These are phyloP conservation scores for Trichoderma hamatum DNA, from an alignment of 2,329 filamentous ascomycete genomes.

Conservation along the genomic window DNA sequence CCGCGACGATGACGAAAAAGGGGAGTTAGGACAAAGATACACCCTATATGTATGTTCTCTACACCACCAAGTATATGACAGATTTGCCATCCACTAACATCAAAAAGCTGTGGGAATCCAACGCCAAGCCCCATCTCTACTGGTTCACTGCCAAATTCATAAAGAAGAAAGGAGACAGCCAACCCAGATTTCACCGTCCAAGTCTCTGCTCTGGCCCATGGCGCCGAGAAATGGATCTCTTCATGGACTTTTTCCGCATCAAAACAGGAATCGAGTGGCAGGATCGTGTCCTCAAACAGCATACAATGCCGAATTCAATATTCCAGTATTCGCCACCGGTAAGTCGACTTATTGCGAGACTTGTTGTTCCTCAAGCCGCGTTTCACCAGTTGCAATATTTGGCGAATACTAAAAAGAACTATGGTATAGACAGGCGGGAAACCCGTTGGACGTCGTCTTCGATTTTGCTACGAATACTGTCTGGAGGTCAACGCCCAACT, in stretches of 20 bases:
- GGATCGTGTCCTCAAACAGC: slow-evolving; percentile 48
- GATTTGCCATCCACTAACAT: neutral
- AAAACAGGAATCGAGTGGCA: slow-evolving; percentile 64
- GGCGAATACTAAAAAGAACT: neutral
- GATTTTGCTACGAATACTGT: slow-evolving; percentile 41
- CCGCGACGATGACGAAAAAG: slow-evolving; percentile 50
- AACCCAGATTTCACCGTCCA: slow-evolving; percentile 44
- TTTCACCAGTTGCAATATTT: neutral
- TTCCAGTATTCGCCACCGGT: slow-evolving; percentile 56
- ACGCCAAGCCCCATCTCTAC: slow-evolving; percentile 62
- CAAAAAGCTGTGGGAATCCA: slow-evolving; percentile 69
- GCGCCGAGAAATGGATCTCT: slow-evolving; percentile 50
- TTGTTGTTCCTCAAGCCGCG: neutral
- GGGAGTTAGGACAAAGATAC: slow-evolving; percentile 60
- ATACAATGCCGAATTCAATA: slow-evolving; percentile 36
- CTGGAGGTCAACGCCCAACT: slow-evolving; percentile 40
- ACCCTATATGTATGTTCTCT: slow-evolving; percentile 57
- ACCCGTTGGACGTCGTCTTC: slow-evolving; percentile 42
- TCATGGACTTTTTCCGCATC: slow-evolving; percentile 59
- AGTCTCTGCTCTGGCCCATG: slow-evolving; percentile 46
- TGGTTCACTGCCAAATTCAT: slow-evolving; percentile 58
- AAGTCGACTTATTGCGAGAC: neutral
- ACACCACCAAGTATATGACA: neutral
- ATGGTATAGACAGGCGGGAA: slow-evolving; percentile 42
- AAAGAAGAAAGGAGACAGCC: slow-evolving; percentile 44